These are phyloP conservation scores for Pyrus betulifolia DNA, from an alignment of 306 rosid species.

Conservation along the genomic window DNA sequence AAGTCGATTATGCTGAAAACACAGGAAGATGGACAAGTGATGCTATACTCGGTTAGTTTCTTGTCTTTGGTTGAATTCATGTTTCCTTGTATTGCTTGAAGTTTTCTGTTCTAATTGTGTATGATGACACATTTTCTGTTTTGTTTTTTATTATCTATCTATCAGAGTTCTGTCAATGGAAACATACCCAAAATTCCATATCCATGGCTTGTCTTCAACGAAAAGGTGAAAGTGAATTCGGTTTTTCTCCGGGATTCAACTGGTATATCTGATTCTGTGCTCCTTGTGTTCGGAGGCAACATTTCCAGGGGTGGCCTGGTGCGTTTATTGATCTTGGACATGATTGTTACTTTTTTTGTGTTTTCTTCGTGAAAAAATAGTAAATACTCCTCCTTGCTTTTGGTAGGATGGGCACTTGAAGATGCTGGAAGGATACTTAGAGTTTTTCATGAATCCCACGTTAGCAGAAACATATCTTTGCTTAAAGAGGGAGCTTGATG, in stretches of 20 bases:
- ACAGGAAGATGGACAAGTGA: conserved; percentile 88
- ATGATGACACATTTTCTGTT: conserved; percentile 11
- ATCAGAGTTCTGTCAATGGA: conserved; percentile 79
- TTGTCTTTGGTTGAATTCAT: conserved; percentile 9
- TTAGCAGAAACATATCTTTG: conserved; percentile 59
- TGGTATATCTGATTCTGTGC: conserved; percentile 70
- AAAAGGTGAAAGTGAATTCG: conserved; percentile 89
- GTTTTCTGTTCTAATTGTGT: conserved; percentile 14
- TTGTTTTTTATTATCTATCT: conserved; percentile 1
- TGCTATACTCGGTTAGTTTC: conserved; percentile 32
- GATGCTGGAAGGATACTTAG: conserved; percentile 59
- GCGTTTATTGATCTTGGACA: not conserved
- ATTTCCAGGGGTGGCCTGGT: conserved; percentile 46
- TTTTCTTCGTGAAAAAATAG: conserved; percentile 1
- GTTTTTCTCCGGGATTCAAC: conserved; percentile 94
- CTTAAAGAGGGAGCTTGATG: conserved; percentile 70
- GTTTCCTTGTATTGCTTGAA: not conserved
- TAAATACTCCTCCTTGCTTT: conserved; percentile 12
- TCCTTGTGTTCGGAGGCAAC: conserved; percentile 83
- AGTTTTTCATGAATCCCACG: conserved; percentile 83
- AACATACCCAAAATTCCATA: conserved; percentile 70
- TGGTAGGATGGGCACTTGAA: conserved; percentile 55
- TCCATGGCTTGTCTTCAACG: conserved; percentile 96
- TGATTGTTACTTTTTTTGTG: not conserved
- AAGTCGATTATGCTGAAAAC: conserved; percentile 75